Percentiles rank a stretch among this genome's conserved stretches.
Conservation (phyloP, 768 basidiomycete genomes). For the Pleurotus tuber-regium region DNA sequence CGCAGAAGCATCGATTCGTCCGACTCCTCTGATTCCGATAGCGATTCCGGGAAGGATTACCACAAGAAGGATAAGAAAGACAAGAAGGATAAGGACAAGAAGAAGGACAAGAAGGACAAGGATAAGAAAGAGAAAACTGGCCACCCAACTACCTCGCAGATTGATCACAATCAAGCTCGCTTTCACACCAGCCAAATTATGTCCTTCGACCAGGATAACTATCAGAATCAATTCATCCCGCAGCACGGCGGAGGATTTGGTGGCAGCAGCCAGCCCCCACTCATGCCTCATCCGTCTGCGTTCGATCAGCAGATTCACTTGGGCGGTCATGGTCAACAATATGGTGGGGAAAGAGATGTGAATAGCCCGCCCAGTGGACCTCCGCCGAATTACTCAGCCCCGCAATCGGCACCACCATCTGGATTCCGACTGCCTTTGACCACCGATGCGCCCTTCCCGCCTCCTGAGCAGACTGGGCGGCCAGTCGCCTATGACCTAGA, state of each 20-base stretch:
- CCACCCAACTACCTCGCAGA: background rate
- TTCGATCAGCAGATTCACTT: no score
- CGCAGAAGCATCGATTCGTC: conserved; percentile 30
- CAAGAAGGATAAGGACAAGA: conserved; percentile 11
- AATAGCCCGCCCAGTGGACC: conserved; percentile 16
- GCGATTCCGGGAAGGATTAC: background rate
- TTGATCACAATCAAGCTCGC: conserved; percentile 6
- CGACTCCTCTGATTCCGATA: conserved; percentile 22
- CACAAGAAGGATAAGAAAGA: conserved; percentile 18
- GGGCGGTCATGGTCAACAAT: no score
- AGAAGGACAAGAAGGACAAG: conserved; percentile 22
- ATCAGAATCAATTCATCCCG: no score
- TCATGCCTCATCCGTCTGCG: no score
- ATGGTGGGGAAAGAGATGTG: no score
- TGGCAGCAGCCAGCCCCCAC: no score
- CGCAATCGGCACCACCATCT: conserved; percentile 46
- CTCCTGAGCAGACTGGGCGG: conserved; percentile 35
- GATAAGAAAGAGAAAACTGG: conserved; percentile 19
- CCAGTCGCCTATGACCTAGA: conserved; percentile 59
- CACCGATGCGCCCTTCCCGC: conserved; percentile 43
- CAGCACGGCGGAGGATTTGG: no score
- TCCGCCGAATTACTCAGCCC: conserved; percentile 9
- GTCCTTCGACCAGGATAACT: conserved; percentile 3
- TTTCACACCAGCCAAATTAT: conserved; percentile 3
- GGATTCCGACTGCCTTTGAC: conserved; percentile 64